Evolutionary conservation across 345 rosid genomes (phyloP).

Genomic region (Eucalyptus brandiana): DNA sequence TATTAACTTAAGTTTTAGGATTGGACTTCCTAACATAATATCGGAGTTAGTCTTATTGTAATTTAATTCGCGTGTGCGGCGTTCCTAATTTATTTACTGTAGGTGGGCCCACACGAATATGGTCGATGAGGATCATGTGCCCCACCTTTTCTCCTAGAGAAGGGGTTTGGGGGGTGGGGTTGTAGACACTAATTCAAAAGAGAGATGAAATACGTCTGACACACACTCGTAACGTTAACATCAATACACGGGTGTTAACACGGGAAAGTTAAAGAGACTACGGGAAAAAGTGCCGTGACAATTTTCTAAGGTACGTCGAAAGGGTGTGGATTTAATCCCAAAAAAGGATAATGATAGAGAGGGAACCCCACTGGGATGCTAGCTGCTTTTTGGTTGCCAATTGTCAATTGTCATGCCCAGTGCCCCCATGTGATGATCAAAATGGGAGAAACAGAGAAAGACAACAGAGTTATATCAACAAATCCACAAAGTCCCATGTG

Average conservation of each 20-base stretch:
- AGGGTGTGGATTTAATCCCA: not conserved
- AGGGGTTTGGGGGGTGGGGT: not conserved
- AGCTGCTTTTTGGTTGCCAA: not conserved
- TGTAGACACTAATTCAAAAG: not conserved
- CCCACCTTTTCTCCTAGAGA: not conserved
- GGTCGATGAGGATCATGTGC: not conserved
- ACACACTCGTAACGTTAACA: not conserved
- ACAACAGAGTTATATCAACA: not conserved
- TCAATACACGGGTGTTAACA: no score
- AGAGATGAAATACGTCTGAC: not conserved
- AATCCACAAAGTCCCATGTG: not conserved
- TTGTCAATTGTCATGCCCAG: not conserved
- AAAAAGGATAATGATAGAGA: not conserved
- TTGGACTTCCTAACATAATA: not conserved
- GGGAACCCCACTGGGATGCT: not conserved
- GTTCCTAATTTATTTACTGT: not conserved
- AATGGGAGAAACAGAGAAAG: not conserved
- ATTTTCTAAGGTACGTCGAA: not conserved
- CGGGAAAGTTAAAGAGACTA: not conserved
- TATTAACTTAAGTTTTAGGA: not conserved
- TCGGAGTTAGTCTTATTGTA: not conserved
- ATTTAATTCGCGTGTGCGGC: not conserved
- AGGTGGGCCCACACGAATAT: not conserved
- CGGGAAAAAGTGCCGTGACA: not conserved
- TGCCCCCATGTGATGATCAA: not conserved